phyloP scores from a whole-genome alignment of 1,139 yeast species.

The Taphrina pruni region DNA sequence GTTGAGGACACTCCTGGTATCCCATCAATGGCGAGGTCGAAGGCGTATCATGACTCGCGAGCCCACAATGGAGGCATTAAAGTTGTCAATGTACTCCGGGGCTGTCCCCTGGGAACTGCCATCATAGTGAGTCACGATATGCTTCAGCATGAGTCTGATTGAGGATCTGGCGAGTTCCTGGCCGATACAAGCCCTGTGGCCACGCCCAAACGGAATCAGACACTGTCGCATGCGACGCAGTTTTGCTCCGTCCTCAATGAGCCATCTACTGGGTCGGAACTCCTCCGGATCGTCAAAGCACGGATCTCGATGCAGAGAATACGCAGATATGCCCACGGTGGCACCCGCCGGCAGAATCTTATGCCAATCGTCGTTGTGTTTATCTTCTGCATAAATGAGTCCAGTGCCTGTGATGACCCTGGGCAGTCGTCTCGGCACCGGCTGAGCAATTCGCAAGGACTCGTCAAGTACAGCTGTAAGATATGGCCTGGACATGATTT shows the following conservation, averaged over 20 bases:
- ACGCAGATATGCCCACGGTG: slow-evolving; percentile 31
- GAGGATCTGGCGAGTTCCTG: slow-evolving; percentile 32
- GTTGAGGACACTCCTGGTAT: too few relatives aligned
- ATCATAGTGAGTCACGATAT: slow-evolving; percentile 21
- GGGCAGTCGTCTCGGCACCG: slow-evolving; percentile 36
- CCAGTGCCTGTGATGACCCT: slow-evolving; percentile 18
- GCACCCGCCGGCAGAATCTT: slow-evolving; percentile 35
- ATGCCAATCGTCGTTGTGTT: slow-evolving; percentile 37
- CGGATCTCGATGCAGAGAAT: slow-evolving; percentile 34
- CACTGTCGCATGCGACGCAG: slow-evolving; percentile 18
- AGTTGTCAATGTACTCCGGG: slow-evolving; percentile 21
- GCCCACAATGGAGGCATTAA: slow-evolving; percentile 30
- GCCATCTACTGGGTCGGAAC: slow-evolving; percentile 29
- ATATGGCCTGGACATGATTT: slow-evolving; percentile 9
- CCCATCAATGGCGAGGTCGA: neutral
- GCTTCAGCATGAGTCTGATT: slow-evolving; percentile 16
- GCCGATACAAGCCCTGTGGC: slow-evolving; percentile 37
- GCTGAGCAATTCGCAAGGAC: slow-evolving; percentile 21
- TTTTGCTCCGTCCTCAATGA: neutral
- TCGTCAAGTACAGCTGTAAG: slow-evolving; percentile 29
- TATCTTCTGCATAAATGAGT: slow-evolving; percentile 35
- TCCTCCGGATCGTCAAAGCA: slow-evolving; percentile 14
- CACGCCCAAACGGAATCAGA: slow-evolving; percentile 31
- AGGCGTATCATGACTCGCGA: slow-evolving; percentile 1
- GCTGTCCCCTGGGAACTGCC: slow-evolving; percentile 5